Base-by-base conservation (phyloP, 768 basidiomycete species). In the Mycena rebaudengoi region DNA sequence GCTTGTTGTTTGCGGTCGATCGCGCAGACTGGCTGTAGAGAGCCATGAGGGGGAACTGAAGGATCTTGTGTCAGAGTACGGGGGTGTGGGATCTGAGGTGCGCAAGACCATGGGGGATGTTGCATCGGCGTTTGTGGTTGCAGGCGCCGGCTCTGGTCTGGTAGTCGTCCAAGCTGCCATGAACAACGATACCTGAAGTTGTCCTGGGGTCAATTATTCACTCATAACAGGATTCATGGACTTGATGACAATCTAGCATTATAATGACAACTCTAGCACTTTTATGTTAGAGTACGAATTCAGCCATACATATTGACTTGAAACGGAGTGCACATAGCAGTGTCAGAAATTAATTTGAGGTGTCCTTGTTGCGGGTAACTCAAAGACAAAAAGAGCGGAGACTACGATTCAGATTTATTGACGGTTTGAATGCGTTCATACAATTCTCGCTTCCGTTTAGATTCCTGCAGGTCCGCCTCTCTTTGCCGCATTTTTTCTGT, bases 51-150 rank as follows among this genome's bases (percentile, higher is more conserved):
- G 70, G n/a, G 96, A 98, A 78, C 75, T 96, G 58, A 87, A 86
- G 65, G 78, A 81, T 41, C 66, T 95, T 21, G 79, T 89, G 73
- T 82, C 85, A 18, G 84, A 87, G 65, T 81, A 89, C 66, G 86
- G 83, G 5, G 69, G 71, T 28, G 80, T 90, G 5, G 84, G 85
- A 0, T 71, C 80, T 4, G 92, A 93, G 71, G 86, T 95, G 62
- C 82, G 84, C 73, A 91, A 91, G 79, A 95, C 95, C 21, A 82
- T 97, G 25, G 96, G 96, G 3, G 93, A 96, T 73, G 89, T 93
- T 18, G 92, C 88, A 3, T 86, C 90, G 39, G 89, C 89, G 44
- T 86, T 96, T 73, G 86, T 95, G 13, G 79, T 89, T 3, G 81
- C 87, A 7, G 86, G 85, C 1, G 79, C 81, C 51, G 85, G 84